Percentiles rank a stretch among this genome's conserved stretches.
Conservation (phyloP, 106 monocot genomes). For the Chionographis japonica region DNA sequence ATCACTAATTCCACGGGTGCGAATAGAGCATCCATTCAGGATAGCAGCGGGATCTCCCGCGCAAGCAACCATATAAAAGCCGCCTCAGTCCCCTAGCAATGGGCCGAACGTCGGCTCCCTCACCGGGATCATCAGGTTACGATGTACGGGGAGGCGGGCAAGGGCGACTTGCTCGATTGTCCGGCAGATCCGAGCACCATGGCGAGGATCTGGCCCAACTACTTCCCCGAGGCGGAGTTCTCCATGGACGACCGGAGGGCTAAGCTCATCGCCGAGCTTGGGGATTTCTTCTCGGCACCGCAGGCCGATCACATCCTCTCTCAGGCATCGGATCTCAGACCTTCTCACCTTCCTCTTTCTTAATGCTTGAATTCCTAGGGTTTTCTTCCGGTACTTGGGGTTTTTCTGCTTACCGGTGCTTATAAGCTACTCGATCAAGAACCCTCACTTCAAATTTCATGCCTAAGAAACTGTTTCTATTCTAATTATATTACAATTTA, state of each 20-base stretch:
- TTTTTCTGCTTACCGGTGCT: too few species aligned
- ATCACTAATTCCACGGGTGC: too few species aligned
- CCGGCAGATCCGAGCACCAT: conserved; percentile 13
- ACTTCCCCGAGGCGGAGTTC: conserved; percentile 66
- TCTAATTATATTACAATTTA: too few species aligned
- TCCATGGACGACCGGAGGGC: conserved; percentile 42
- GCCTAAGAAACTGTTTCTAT: too few species aligned
- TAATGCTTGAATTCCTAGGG: neutral
- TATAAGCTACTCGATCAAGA: too few species aligned
- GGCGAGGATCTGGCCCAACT: conserved; percentile 54
- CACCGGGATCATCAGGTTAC: neutral
- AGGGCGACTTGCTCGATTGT: neutral
- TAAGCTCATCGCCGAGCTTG: conserved; percentile 55
- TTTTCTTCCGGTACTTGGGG: neutral
- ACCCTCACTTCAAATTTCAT: too few species aligned
- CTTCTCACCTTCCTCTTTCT: neutral
- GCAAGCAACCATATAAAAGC: too few species aligned
- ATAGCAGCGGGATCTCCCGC: too few species aligned
- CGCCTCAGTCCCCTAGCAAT: too few species aligned
- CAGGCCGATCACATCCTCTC: conserved; percentile 49
- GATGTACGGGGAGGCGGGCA: conserved; percentile 17
- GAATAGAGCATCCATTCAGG: too few species aligned
- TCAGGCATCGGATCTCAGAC: conserved; percentile 24
- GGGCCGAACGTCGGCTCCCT: too few species aligned
- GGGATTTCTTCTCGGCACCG: conserved; percentile 51